Conservation (phyloP, 139 green algal species). For the Volvox africanus region DNA sequence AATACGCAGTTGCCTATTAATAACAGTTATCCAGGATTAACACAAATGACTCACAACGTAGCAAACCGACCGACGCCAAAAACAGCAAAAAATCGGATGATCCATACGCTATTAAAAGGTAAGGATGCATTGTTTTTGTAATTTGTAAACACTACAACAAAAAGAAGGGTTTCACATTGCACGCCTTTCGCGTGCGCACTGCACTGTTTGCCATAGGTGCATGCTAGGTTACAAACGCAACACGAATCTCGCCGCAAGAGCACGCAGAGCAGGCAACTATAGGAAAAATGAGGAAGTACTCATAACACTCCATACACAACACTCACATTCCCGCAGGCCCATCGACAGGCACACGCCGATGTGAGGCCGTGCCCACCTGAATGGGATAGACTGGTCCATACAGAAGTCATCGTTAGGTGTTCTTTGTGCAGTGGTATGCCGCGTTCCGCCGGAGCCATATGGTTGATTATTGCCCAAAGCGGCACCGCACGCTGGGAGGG, state of each 20-base stretch:
- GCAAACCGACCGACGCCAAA: no score
- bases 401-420: not conserved
- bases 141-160: constrained; percentile 8
- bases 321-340: not conserved
- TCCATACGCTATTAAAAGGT: no score
- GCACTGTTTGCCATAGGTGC: not conserved
- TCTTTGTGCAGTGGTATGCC: no score
- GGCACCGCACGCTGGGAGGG: not conserved
- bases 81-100: no score
- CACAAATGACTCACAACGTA: no score
- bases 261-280: no score
- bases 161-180: not conserved
- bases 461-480: not conserved
- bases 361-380: not conserved
- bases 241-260: not conserved
- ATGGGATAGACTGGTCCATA: not conserved
- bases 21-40: no score
- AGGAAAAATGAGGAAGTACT: not conserved
- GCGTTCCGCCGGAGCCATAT: no score
- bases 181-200: not conserved
- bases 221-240: not conserved
- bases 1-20: no score
- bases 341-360: not conserved
- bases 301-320: not conserved
- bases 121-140: not conserved